Evolutionary conservation across 2,329 filamentous ascomycete genomes (phyloP).

Genomic region (Sphaceloma murrayae): DNA sequence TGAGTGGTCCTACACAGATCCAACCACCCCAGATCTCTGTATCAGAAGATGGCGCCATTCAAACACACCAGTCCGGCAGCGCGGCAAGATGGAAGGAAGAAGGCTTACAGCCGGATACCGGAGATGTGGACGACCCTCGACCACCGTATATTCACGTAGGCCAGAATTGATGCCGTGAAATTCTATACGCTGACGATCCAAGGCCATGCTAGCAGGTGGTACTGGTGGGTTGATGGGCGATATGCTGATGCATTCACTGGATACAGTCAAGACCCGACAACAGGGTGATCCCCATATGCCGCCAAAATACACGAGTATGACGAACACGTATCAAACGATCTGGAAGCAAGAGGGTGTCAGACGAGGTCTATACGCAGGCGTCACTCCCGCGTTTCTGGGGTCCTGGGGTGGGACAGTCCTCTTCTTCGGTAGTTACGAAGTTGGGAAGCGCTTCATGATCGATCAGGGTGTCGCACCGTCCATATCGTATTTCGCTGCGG

Average conservation of each 20-base stretch:
- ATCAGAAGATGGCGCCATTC: conserved; percentile 17
- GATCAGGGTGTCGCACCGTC: conserved; percentile 74
- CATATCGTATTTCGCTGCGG: conserved; percentile 75
- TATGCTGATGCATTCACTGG: conserved; percentile 96
- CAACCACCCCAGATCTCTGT: conserved; percentile 24
- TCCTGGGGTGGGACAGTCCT: conserved; percentile 89
- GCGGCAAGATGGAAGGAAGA: conserved; percentile 28
- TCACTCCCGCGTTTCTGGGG: conserved; percentile 78
- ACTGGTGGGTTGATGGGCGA: conserved; percentile 88
- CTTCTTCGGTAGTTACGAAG: conserved; percentile 96
- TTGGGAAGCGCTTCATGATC: conserved; percentile 80
- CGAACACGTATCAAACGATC: conserved; percentile 85
- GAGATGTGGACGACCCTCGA: conserved; percentile 30
- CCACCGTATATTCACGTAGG: conserved; percentile 42
- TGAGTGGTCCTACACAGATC: conserved; percentile 24
- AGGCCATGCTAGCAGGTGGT: conserved; percentile 94
- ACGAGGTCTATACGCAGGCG: conserved; percentile 85
- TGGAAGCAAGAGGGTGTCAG: conserved; percentile 81
- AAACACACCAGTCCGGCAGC: conserved; percentile 1
- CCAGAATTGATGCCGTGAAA: too few relatives aligned
- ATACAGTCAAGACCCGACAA: conserved; percentile 96
- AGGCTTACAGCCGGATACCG: conserved; percentile 27
- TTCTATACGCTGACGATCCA: background rate
- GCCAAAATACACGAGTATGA: conserved; percentile 83
- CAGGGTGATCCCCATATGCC: conserved; percentile 92